These are phyloP conservation scores for Cubamyces lactineus DNA, from an alignment of 768 basidiomycete genomes.

Conservation along the genomic window DNA sequence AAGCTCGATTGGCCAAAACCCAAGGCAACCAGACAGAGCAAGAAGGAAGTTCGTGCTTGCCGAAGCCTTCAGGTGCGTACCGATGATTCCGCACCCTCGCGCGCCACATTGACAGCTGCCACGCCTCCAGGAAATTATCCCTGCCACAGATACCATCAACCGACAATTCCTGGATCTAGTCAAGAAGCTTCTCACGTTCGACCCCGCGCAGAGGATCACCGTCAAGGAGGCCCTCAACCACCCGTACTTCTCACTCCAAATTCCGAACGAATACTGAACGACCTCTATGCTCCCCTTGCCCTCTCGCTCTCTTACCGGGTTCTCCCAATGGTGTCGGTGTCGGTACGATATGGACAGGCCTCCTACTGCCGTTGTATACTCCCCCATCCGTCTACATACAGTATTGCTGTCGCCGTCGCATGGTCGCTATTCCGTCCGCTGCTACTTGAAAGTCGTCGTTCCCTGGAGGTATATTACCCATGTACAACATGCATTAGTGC, in stretches of 20 bases:
- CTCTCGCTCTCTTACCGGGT: conserved; percentile 15
- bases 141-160: conserved; percentile 72
- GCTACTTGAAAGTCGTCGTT: conserved; percentile 26
- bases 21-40: conserved; percentile 85
- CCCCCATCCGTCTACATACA: conserved; percentile 28
- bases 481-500: conserved; percentile 38
- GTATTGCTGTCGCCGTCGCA: conserved; percentile 32
- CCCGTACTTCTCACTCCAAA: conserved; percentile 76
- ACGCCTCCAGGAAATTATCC: conserved; percentile 76
- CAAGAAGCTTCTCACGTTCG: conserved; percentile 84
- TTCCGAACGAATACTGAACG: conserved; percentile 68
- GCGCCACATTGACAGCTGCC: conserved; percentile 7
- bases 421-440: conserved; percentile 29
- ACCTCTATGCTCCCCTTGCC: conserved; percentile 9
- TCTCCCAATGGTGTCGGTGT: conserved; percentile 23
- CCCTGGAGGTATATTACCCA: conserved; percentile 29
- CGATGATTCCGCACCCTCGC: neutral
- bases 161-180: conserved; percentile 87
- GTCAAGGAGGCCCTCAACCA: conserved; percentile 88
- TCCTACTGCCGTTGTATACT: conserved; percentile 31
- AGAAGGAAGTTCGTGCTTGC: conserved; percentile 91
- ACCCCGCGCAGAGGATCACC: conserved; percentile 84
- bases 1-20: conserved; percentile 93
- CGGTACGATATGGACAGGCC: conserved; percentile 31
- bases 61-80: conserved; percentile 69